These are phyloP conservation scores for Leccinum subgranulosum DNA, from an alignment of 768 basidiomycete genomes.

Conservation along the genomic window DNA sequence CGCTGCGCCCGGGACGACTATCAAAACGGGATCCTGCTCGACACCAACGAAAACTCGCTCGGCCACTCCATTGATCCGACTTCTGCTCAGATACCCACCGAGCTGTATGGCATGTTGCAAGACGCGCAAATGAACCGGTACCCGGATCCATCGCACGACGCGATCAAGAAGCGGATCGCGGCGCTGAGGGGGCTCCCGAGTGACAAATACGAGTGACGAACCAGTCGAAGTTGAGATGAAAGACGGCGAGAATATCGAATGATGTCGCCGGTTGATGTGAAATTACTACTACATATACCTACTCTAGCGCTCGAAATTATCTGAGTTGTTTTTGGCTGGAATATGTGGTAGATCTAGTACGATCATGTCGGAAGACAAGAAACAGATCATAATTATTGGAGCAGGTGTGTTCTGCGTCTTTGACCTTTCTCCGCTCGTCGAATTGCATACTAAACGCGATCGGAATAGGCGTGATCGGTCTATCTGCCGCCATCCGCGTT, in stretches of 20 bases:
- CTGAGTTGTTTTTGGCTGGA: not conserved
- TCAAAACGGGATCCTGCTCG: constrained; percentile 83
- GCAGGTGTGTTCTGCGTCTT: constrained; percentile 30
- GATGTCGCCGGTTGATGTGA: too few species aligned
- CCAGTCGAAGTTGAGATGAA: too few species aligned
- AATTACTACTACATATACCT: not conserved
- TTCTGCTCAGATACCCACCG: constrained; percentile 25
- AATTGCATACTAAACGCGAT: not conserved
- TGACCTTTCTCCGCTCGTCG: not conserved
- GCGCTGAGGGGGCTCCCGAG: constrained; percentile 65
- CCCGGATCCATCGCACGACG: constrained; percentile 85
- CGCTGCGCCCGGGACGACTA: constrained; percentile 97
- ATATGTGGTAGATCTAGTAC: not conserved
- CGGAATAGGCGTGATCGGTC: constrained; percentile 65
- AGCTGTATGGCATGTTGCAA: constrained; percentile 35
- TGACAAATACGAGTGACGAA: constrained; percentile 37
- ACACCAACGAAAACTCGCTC: constrained; percentile 96
- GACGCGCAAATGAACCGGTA: constrained; percentile 78
- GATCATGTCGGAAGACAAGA: constrained; percentile 17
- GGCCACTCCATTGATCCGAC: constrained; percentile 71
- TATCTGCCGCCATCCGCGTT: constrained; percentile 70
- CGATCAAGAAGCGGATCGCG: constrained; percentile 76
- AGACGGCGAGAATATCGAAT: too few species aligned
- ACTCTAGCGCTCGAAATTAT: not conserved
- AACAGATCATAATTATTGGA: constrained; percentile 38